Evolutionary conservation across 2,329 filamentous ascomycete species (phyloP), one percentile per base, ranked within the genome.

Genomic region (Gliomastix tumulicola): DNA sequence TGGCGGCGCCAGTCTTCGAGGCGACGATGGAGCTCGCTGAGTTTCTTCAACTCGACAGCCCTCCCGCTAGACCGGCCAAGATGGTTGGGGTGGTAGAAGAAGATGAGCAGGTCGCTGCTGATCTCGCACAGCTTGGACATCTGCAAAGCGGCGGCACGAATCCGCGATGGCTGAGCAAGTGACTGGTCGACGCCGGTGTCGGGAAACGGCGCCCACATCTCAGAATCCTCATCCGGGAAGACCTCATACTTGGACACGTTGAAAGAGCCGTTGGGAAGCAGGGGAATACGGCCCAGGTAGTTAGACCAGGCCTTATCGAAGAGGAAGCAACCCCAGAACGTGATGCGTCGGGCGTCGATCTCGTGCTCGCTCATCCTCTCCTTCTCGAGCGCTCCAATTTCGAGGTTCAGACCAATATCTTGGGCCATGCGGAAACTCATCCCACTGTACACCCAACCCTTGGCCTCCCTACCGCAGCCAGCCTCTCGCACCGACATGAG

Each of bases 231-330:
- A 35, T 79, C 74, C 0, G 88, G 88, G 47, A 95, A 92, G 10
- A 96, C 87, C 41, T 96, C 89, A 45, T 88, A 85, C 56, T 90
- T 94, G 19, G 87, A 83, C 2, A 88, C 86, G 22, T 83, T 94
- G 49, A 88, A 84, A 7, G 85, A 84, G 21, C 79, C 79, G 30
- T 78, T 81, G 0, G 87, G 82, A 10, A 97, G 67, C 57, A 96
- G 90, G 10, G 92, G 90, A 43, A 96, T 70, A 30, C 92, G 82
- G 33, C 92, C 90, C 19, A 97, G 75, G 49, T 97, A 97, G 56
- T 96, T 97, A 34, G 89, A 95, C 89, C 90, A 97, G 58, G 88
- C 94, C 71, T 96, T 97, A 66, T 98, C 92, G 56, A 97, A 94
- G n/a, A 95, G 64, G 59, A 92, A 97, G 56, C 89, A 96, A 7